These are phyloP conservation scores for Aspergillus candidus DNA, from an alignment of 2,329 filamentous ascomycete species.

Conservation along the genomic window DNA sequence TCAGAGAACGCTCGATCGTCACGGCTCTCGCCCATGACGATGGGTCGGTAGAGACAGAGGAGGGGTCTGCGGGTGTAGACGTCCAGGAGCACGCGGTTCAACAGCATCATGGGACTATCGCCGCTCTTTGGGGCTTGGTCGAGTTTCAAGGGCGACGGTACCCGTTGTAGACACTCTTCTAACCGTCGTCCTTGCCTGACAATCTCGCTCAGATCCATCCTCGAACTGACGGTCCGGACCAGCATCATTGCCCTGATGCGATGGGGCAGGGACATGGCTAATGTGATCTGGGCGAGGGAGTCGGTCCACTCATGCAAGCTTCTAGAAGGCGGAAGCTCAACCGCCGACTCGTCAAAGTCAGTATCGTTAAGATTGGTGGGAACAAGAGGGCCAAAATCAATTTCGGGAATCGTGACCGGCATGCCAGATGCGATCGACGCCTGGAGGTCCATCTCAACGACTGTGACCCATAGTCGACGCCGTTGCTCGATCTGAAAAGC, in stretches of 20 bases:
- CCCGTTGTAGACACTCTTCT: slow-evolving; percentile 7
- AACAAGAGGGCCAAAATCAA: slow-evolving; percentile 32
- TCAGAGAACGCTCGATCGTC: slow-evolving; percentile 14
- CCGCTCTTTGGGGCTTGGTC: not conserved
- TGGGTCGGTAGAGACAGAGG: slow-evolving; percentile 24
- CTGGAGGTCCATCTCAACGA: slow-evolving; percentile 44
- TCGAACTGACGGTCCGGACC: slow-evolving; percentile 3
- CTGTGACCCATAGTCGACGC: slow-evolving; percentile 32
- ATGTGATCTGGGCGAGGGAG: slow-evolving; percentile 7
- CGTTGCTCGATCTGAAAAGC: slow-evolving; percentile 32
- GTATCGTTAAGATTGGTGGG: slow-evolving; percentile 38
- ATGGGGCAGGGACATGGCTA: slow-evolving; percentile 13
- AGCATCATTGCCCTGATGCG: slow-evolving; percentile 12
- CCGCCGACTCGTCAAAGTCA: slow-evolving; percentile 36
- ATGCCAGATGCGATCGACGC: slow-evolving; percentile 35
- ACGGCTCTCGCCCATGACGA: slow-evolving; percentile 10
- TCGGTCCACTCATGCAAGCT: slow-evolving; percentile 20
- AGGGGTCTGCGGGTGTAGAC: slow-evolving; percentile 24
- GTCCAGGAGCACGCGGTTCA: slow-evolving; percentile 22
- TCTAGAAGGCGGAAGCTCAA: slow-evolving; percentile 19
- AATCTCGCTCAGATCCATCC: slow-evolving; percentile 6
- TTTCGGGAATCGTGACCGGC: slow-evolving; percentile 33
- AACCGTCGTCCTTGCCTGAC: slow-evolving; percentile 7
- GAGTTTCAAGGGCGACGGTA: slow-evolving; percentile 6
- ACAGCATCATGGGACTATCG: slow-evolving; percentile 1